Evolutionary conservation across 1,284 basidiomycete species (phyloP).

Genomic region (Sanghuangporus weigelae): DNA sequence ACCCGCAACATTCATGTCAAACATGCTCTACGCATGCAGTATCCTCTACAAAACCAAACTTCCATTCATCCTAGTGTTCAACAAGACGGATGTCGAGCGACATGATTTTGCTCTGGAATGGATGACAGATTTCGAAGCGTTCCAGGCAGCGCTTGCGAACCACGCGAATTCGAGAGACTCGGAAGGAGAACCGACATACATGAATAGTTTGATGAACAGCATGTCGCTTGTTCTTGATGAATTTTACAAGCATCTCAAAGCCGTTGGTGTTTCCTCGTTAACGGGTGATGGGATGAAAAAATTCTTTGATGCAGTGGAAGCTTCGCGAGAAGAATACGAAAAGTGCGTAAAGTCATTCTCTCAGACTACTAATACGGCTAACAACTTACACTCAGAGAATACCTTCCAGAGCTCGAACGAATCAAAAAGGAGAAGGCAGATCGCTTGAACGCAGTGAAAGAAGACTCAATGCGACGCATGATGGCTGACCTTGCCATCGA

Average conservation of each 20-base stretch:
- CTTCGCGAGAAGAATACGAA: constrained; percentile 84
- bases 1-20: constrained; percentile 99
- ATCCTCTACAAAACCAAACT: constrained; percentile 98
- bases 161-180: constrained; percentile 65
- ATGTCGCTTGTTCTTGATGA: constrained; percentile 99
- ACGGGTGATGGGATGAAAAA: constrained; percentile 90
- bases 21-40: constrained; percentile 99
- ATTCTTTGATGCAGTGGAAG: constrained; percentile 89
- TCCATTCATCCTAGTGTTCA: constrained; percentile 97
- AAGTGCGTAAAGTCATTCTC: constrained; percentile 43
- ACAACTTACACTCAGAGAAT: constrained; percentile 53
- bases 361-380: background rate
- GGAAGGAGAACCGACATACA: constrained; percentile 92
- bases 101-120: constrained; percentile 94
- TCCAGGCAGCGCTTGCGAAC: constrained; percentile 67
- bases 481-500: constrained; percentile 85
- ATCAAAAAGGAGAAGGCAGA: constrained; percentile 58
- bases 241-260: constrained; percentile 95
- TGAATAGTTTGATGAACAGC: constrained; percentile 98
- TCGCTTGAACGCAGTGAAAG: constrained; percentile 62
- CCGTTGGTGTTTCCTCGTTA: constrained; percentile 94
- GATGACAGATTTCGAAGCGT: constrained; percentile 97
- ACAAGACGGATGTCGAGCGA: constrained; percentile 91
- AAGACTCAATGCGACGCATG: constrained; percentile 76
- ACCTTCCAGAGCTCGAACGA: constrained; percentile 84